Evolutionary conservation across 768 basidiomycete genomes (phyloP).

Genomic region (Suillus sp.): DNA sequence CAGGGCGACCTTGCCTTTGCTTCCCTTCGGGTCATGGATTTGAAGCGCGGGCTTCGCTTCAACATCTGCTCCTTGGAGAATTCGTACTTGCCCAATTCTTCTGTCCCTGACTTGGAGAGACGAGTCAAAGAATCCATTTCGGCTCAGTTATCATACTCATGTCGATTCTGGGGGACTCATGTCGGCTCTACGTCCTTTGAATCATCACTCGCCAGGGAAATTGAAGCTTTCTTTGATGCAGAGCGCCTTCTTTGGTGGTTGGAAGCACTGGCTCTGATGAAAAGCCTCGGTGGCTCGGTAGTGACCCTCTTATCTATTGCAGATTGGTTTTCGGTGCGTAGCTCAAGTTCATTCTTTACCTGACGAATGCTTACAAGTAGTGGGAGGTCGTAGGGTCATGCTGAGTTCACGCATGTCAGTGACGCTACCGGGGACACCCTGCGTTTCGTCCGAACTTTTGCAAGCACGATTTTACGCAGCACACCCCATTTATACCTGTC

Average conservation of each 20-base stretch:
- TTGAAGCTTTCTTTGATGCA: slow-evolving; percentile 25
- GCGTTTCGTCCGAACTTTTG: slow-evolving; percentile 20
- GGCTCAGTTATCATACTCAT: slow-evolving; percentile 30
- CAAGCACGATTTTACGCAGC: slow-evolving; percentile 17
- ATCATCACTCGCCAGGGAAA: slow-evolving; percentile 7
- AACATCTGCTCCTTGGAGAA: slow-evolving; percentile 20
- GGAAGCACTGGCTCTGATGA: slow-evolving; percentile 16
- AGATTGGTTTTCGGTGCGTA: slow-evolving; percentile 6
- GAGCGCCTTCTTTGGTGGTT: slow-evolving; percentile 9
- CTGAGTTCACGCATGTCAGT: not conserved
- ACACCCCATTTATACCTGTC: slow-evolving; percentile 30
- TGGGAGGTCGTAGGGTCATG: not conserved
- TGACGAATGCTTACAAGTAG: not conserved
- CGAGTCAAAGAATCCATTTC: slow-evolving; percentile 26
- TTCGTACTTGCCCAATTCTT: slow-evolving; percentile 27
- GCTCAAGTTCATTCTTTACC: not conserved
- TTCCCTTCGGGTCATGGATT: slow-evolving; percentile 30
- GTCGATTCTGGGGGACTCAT: slow-evolving; percentile 36
- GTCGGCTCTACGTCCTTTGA: slow-evolving; percentile 15
- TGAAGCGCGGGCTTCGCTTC: slow-evolving; percentile 19
- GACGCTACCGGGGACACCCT: slow-evolving; percentile 10
- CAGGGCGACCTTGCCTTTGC: slow-evolving; percentile 15
- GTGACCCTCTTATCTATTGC: not conserved
- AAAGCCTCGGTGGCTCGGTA: slow-evolving; percentile 7
- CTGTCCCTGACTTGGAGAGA: slow-evolving; percentile 18